These are phyloP conservation scores for Chrysoporthe deuterocubensis DNA, from an alignment of 2,329 filamentous ascomycete genomes.

Conservation along the genomic window DNA sequence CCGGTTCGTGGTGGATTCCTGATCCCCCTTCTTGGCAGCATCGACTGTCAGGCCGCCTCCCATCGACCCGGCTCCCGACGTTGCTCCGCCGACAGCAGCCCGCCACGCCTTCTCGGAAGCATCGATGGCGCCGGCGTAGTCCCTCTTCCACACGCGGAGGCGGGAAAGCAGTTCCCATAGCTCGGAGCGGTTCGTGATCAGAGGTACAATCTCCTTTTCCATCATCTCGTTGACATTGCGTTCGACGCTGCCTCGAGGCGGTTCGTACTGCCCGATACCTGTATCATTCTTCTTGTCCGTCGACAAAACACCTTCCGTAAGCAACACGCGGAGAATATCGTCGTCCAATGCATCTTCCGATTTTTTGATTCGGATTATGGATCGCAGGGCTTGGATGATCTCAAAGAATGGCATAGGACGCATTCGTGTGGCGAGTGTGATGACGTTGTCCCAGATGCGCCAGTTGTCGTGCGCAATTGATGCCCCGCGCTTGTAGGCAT, in stretches of 20 bases:
- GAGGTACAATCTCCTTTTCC: conserved; percentile 74
- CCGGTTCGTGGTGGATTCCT: conserved; percentile 41
- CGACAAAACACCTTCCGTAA: conserved; percentile 69
- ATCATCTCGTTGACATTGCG: conserved; percentile 72
- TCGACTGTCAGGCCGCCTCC: conserved; percentile 41
- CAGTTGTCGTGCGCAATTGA: conserved; percentile 82
- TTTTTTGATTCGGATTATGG: conserved; percentile 76
- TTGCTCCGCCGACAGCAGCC: conserved; percentile 61
- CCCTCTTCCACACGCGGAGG: conserved; percentile 73
- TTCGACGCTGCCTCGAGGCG: conserved; percentile 62
- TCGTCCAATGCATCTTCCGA: conserved; percentile 80
- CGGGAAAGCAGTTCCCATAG: conserved; percentile 78
- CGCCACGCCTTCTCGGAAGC: conserved; percentile 92
- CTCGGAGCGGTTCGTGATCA: conserved; percentile 79
- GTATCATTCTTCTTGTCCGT: conserved; percentile 43
- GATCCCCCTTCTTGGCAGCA: conserved; percentile 22
- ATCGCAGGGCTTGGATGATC: conserved; percentile 73
- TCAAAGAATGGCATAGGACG: conserved; percentile 76
- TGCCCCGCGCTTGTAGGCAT: conserved; percentile 86
- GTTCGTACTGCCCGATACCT: conserved; percentile 40
- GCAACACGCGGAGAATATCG: conserved; percentile 71
- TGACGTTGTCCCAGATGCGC: conserved; percentile 95
- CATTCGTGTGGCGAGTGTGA: conserved; percentile 82
- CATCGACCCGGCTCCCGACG: conserved; percentile 48
- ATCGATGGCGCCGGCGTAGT: conserved; percentile 74